A percentile compares a stretch with the other conserved stretches of the same genome.
phyloP scores from a whole-genome alignment of 2,329 filamentous ascomycete genomes.

The Stagonosporopsis vannaccii region DNA sequence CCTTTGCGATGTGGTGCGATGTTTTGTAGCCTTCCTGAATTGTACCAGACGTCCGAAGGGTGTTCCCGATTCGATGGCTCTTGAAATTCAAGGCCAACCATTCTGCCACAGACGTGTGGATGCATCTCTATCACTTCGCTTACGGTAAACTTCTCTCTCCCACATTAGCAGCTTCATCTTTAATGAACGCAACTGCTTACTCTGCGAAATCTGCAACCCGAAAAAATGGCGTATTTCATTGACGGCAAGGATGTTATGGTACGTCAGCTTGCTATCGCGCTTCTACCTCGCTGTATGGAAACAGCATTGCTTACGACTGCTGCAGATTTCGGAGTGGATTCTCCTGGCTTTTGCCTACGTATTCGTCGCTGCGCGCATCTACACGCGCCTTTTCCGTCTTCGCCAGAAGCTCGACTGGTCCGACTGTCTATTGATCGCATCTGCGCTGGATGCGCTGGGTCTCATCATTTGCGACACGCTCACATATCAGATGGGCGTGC shows the following conservation, averaged over 20 bases:
- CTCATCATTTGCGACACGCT: constrained; percentile 31
- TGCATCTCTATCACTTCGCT: not conserved
- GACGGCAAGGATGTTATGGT: constrained; percentile 31
- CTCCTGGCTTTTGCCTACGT: constrained; percentile 25
- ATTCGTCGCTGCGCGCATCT: constrained; percentile 28
- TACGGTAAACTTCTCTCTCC: not conserved
- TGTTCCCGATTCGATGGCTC: not conserved
- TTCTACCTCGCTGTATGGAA: not conserved
- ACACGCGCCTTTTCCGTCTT: constrained; percentile 24
- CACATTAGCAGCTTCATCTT: not conserved
- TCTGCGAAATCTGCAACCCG: too few species aligned
- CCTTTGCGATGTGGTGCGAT: not conserved
- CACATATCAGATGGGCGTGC: constrained; percentile 28
- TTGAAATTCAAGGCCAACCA: too few species aligned
- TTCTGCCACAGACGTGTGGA: not conserved
- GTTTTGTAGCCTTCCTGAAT: not conserved
- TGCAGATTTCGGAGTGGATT: constrained; percentile 32
- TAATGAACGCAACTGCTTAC: not conserved
- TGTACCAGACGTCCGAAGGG: not conserved
- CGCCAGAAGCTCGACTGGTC: constrained; percentile 26
- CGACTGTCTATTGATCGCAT: constrained; percentile 26
- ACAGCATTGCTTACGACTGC: not conserved
- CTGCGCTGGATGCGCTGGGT: constrained; percentile 20
- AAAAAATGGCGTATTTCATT: constrained; percentile 23
- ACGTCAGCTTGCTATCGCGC: not conserved